phyloP scores from a whole-genome alignment of 1,139 yeast species.

The Geotrichum australiense region DNA sequence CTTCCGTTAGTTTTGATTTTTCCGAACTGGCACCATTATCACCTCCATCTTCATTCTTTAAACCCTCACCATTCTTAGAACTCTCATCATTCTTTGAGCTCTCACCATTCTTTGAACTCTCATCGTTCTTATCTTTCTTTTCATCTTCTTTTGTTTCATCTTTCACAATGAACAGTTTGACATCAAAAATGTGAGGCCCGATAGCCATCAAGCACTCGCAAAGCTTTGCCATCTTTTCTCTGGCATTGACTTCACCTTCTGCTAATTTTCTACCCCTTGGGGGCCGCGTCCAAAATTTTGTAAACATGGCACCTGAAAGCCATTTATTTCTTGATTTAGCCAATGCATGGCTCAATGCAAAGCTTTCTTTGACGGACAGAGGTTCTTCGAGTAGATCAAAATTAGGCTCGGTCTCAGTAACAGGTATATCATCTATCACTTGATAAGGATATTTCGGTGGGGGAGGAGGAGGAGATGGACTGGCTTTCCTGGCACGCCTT shows the following conservation, averaged over 20 bases:
- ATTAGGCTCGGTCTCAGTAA: slow-evolving; percentile 57
- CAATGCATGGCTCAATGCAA: slow-evolving; percentile 45
- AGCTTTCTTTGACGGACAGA: slow-evolving; percentile 55
- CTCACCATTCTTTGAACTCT: not conserved
- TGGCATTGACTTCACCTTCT: slow-evolving; percentile 46
- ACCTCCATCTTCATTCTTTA: no score
- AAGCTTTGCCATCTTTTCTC: slow-evolving; percentile 85
- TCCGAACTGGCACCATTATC: no score
- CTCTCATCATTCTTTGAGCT: not conserved
- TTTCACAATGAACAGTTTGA: slow-evolving; percentile 71
- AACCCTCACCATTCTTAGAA: not conserved
- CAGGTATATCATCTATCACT: slow-evolving; percentile 62
- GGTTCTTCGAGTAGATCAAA: slow-evolving; percentile 56
- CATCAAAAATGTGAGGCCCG: slow-evolving; percentile 80
- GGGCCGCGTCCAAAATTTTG: slow-evolving; percentile 61
- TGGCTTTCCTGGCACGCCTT: slow-evolving; percentile 12
- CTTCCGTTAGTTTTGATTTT: not conserved
- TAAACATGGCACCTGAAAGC: slow-evolving; percentile 66
- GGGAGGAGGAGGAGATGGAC: slow-evolving; percentile 24
- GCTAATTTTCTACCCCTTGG: slow-evolving; percentile 51
- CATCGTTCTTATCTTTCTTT: slow-evolving; percentile 21
- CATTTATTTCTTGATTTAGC: slow-evolving; percentile 71
- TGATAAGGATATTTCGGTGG: slow-evolving; percentile 52
- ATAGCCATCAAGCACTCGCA: slow-evolving; percentile 65
- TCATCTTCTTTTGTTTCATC: slow-evolving; percentile 46